Evolutionary conservation across 2,329 filamentous ascomycete genomes (phyloP).

Genomic region (Pseudocercospora crystallina): DNA sequence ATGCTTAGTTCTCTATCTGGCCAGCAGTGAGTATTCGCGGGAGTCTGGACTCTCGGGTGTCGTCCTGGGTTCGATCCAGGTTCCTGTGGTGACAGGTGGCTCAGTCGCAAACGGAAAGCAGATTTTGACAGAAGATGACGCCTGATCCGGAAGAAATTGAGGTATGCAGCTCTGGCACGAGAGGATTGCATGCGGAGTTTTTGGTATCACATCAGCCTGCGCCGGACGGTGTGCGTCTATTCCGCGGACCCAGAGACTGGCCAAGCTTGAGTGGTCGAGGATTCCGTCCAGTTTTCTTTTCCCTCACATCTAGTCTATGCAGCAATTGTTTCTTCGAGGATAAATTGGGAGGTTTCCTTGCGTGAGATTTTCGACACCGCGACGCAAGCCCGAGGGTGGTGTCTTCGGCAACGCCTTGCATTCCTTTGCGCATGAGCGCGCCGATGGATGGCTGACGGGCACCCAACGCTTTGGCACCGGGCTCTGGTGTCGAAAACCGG

Average conservation of each 20-base stretch:
- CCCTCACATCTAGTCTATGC: too few relatives aligned
- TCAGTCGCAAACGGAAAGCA: constrained; percentile 13
- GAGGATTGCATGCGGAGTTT: neutral
- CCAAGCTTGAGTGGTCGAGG: too few relatives aligned
- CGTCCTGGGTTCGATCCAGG: constrained; percentile 10
- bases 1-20: constrained; percentile 4
- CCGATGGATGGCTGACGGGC: neutral
- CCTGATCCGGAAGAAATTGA: constrained; percentile 2
- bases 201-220: too few relatives aligned
- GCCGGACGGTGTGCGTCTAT: too few relatives aligned
- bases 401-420: constrained; percentile 2
- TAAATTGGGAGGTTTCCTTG: too few relatives aligned
- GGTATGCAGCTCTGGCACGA: constrained; percentile 15
- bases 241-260: too few relatives aligned
- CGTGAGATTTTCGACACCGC: too few relatives aligned
- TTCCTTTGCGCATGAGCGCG: constrained; percentile 2
- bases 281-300: too few relatives aligned
- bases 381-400: neutral
- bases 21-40: neutral
- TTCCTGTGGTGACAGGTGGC: neutral
- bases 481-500: too few relatives aligned
- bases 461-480: constrained; percentile 1
- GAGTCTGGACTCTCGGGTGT: constrained; percentile 12
- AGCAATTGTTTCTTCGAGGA: too few relatives aligned
- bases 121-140: constrained; percentile 1